These are phyloP conservation scores for Baeospora myosura DNA, from an alignment of 1,284 basidiomycete genomes.

Conservation along the genomic window DNA sequence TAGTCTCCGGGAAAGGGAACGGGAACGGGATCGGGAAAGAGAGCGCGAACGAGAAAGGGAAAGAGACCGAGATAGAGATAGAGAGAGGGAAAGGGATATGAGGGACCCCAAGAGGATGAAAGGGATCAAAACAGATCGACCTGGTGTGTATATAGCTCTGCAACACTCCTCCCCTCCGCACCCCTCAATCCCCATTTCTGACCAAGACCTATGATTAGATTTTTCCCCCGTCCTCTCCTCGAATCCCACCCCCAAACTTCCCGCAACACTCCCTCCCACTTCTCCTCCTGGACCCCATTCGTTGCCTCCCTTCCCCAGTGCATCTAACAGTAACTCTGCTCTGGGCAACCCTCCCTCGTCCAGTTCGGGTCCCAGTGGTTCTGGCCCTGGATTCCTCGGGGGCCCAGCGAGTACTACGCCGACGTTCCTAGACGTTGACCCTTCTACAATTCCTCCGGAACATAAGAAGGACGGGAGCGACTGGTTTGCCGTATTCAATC, in stretches of 20 bases:
- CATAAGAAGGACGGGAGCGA: conserved; percentile 63
- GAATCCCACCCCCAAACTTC: conserved; percentile 1
- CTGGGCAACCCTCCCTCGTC: no score
- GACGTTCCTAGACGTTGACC: conserved; percentile 46
- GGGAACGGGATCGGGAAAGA: conserved; percentile 24
- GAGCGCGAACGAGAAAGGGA: conserved; percentile 18
- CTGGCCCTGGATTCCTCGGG: no score
- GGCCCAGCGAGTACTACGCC: no score
- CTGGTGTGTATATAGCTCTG: conserved; percentile 28
- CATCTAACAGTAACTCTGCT: no score
- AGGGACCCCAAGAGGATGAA: conserved; percentile 26
- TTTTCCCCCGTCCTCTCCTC: conserved; percentile 15
- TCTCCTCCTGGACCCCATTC: neutral
- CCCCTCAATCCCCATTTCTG: conserved; percentile 14
- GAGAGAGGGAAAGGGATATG: conserved; percentile 13
- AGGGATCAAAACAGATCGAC: conserved; percentile 30
- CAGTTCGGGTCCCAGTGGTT: no score
- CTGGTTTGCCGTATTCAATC: conserved; percentile 95
- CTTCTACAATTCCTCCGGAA: conserved; percentile 30
- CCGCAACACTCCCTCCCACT: conserved; percentile 6
- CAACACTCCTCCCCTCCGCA: no score
- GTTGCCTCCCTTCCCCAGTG: neutral
- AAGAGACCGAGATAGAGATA: conserved; percentile 16
- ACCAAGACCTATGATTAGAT: conserved; percentile 2
- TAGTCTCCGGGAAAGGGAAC: conserved; percentile 23